These are phyloP conservation scores for Sarocladium oryzae DNA, from an alignment of 2,329 filamentous ascomycete genomes.

Conservation along the genomic window DNA sequence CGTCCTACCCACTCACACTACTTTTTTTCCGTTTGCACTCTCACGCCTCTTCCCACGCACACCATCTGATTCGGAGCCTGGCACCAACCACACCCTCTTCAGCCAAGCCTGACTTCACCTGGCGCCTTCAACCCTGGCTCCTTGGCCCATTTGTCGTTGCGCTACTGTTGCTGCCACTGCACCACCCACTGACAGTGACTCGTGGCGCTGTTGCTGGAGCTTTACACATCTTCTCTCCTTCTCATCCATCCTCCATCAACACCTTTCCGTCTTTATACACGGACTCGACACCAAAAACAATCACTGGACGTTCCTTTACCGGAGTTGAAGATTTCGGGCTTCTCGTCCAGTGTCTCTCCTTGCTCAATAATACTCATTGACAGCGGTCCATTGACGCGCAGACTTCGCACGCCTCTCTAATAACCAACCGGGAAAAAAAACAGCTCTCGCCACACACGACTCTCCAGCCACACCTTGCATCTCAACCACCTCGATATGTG, in stretches of 20 bases:
- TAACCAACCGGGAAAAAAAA: constrained; percentile 2
- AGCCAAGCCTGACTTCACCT: constrained; percentile 7
- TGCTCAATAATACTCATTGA: not conserved
- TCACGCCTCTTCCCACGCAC: constrained; percentile 6
- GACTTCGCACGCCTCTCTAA: not conserved
- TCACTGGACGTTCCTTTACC: constrained; percentile 3
- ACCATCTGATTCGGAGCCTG: constrained; percentile 6
- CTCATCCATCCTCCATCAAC: constrained; percentile 9
- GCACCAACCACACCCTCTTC: constrained; percentile 6
- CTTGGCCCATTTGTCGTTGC: not conserved
- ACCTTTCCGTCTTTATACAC: not conserved
- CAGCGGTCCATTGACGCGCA: not conserved
- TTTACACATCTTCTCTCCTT: constrained; percentile 8
- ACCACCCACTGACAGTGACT: constrained; percentile 1
- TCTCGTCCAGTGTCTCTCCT: not conserved
- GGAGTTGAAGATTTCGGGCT: not conserved
- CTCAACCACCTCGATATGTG: constrained; percentile 2
- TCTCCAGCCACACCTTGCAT: constrained; percentile 8
- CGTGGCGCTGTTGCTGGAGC: constrained; percentile 5
- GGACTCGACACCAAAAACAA: not conserved
- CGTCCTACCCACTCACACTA: constrained; percentile 4
- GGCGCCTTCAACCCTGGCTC: constrained; percentile 2
- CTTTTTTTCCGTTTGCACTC: not conserved
- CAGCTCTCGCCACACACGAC: constrained; percentile 9
- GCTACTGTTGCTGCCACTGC: not conserved